Conservation (phyloP, 805 yeast genomes). For the Candida sphagnicola region DNA sequence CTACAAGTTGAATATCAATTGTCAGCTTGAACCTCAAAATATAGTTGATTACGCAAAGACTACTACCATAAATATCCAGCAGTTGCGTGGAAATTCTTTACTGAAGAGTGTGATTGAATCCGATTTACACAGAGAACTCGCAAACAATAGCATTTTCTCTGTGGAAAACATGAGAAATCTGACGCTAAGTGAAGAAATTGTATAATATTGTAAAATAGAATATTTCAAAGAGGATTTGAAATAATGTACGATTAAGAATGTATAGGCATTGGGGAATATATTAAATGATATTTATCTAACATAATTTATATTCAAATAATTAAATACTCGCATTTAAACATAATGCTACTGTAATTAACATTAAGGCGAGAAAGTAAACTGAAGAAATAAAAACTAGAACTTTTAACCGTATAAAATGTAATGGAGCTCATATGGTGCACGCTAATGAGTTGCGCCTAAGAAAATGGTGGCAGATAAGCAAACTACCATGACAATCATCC, state of each 20-base stretch:
- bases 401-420: not conserved
- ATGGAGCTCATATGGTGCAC: too few species aligned
- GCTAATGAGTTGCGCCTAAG: conserved; percentile 35
- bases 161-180: not conserved
- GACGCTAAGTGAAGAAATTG: not conserved
- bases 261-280: too few species aligned
- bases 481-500: conserved; percentile 49
- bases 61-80: not conserved
- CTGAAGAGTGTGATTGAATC: not conserved
- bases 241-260: not conserved
- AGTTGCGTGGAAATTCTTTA: conserved; percentile 1
- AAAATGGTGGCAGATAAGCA: conserved; percentile 50
- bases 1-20: conserved; percentile 10
- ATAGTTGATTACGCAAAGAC: conserved; percentile 3
- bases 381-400: not conserved
- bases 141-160: not conserved
- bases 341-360: not conserved
- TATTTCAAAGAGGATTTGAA: not conserved
- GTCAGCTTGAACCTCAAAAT: conserved; percentile 6
- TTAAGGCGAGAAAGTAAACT: not conserved
- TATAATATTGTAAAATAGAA: not conserved
- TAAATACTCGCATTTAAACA: not conserved
- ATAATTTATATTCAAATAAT: too few species aligned
- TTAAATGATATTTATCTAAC: too few species aligned
- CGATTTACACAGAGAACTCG: conserved; percentile 1